Evolutionary conservation across 2,329 filamentous ascomycete genomes (phyloP), one percentile per base, ranked within the genome.

Genomic region (Cladophialophora exuberans): DNA sequence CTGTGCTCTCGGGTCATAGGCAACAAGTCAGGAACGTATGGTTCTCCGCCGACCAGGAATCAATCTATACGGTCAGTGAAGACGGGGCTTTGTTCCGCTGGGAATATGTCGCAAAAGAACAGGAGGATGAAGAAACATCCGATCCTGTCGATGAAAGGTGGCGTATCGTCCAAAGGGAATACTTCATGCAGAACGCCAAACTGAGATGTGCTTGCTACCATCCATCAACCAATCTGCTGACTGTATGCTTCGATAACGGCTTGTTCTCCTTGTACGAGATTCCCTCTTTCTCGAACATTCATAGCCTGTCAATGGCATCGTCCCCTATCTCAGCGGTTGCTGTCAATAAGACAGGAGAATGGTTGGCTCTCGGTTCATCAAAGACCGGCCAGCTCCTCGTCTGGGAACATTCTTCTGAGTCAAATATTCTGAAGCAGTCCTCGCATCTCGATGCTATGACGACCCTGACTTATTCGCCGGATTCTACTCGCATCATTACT

Each of bases 341-440:
- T 0, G 90, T 97, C 68, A 99, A 97, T 75, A 88, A 89, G 70
- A 89, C 87, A 26, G 94, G 94, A 48, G 93, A 97, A 75, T 99
- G 94, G 94, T 77, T 99, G 18, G 95, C 95, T 0, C 97, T 99
- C 70, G 94, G 93, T 11, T 94, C 95, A 0, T 96, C 94, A 1
- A 95, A 95, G 66, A 81, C 96, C 4, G 95, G 95, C 0, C 94
- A 99, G 69, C 79, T 99, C n/a, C 77, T 99, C 3, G 94, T 99
- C 3, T 99, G 94, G 94, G 94, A 99, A 71, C 99, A 95, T 92
- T 93, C 97, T 70, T 99, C 94, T 0, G 95, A 99, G 72, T 97
- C 93, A 4, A 99, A 99, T 72, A 95, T 99, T 55, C 78, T 99
- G 43, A 99, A 99, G 74, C 94, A 99, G 69, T 94, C 97, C 72